phyloP scores from a whole-genome alignment of 169 alveolate species.

The Plasmodium falciparum region DNA sequence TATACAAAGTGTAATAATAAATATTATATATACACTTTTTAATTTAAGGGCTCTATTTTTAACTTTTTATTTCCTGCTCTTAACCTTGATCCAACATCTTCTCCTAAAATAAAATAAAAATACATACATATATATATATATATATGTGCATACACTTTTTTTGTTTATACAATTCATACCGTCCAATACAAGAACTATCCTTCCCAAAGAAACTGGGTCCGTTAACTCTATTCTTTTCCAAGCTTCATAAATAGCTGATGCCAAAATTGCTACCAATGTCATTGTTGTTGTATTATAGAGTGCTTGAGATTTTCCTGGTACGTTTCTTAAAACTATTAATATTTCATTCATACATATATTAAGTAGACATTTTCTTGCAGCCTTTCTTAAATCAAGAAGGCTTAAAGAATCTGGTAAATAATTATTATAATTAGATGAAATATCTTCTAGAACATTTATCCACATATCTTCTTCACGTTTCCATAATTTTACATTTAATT shows the following conservation, averaged over 20 bases:
- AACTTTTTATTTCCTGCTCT: constrained; percentile 90
- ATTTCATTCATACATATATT: constrained; percentile 87
- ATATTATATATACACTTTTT: background rate
- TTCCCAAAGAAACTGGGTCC: constrained; percentile 88
- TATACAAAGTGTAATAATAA: too few species aligned
- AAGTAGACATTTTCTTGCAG: constrained; percentile 85
- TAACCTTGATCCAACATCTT: constrained; percentile 89
- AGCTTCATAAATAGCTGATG: constrained; percentile 91
- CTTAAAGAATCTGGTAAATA: constrained; percentile 37
- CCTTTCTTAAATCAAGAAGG: constrained; percentile 58
- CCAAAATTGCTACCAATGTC: constrained; percentile 89
- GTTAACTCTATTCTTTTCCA: constrained; percentile 90
- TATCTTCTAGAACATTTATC: constrained; percentile 87
- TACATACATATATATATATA: background rate
- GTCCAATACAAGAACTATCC: constrained; percentile 88
- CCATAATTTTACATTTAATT: constrained; percentile 90
- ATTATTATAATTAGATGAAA: constrained; percentile 80
- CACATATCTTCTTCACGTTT: constrained; percentile 92
- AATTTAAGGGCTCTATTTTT: constrained; percentile 90
- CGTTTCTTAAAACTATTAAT: constrained; percentile 87
- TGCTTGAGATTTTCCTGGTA: constrained; percentile 91
- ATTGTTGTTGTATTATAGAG: constrained; percentile 87
- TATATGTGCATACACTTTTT: too few species aligned
- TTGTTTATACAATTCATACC: constrained; percentile 59
- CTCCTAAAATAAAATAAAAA: constrained; percentile 78